These are phyloP conservation scores for Salvia rosmarinus DNA, from an alignment of 257 asterid species.

Conservation along the genomic window DNA sequence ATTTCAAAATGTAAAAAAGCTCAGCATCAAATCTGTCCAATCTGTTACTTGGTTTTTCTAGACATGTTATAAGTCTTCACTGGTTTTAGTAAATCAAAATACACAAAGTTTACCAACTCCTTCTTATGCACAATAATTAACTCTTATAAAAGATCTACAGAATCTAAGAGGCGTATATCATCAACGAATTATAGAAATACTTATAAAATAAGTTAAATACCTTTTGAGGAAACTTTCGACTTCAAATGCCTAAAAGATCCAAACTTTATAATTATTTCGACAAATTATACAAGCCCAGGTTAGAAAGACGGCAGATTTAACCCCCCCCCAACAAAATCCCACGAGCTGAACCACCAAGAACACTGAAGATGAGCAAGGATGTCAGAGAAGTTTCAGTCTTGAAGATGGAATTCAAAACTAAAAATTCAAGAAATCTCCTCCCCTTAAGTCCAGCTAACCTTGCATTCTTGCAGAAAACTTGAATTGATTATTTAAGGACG, in stretches of 20 bases:
- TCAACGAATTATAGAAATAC: constrained; percentile 19
- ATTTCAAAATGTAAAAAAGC: constrained; percentile 5
- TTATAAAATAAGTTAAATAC: constrained; percentile 22
- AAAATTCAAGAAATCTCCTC: constrained; percentile 25
- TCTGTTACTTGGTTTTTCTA: background rate
- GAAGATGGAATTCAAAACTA: constrained; percentile 13
- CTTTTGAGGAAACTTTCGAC: constrained; percentile 40
- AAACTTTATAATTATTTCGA: constrained; percentile 45
- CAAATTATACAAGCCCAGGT: constrained; percentile 48
- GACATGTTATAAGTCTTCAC: background rate
- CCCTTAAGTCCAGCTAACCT: constrained; percentile 13
- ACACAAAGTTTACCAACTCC: constrained; percentile 26
- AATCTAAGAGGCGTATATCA: constrained; percentile 27
- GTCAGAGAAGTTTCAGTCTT: constrained; percentile 15
- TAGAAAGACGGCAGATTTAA: constrained; percentile 33
- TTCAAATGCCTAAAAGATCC: constrained; percentile 49
- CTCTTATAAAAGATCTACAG: constrained; percentile 38
- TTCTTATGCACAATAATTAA: constrained; percentile 19
- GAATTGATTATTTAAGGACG: background rate
- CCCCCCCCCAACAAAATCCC: background rate
- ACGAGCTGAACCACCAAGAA: constrained; percentile 9
- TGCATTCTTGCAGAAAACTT: constrained; percentile 32
- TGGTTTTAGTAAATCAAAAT: constrained; percentile 17
- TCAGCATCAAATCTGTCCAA: constrained; percentile 29
- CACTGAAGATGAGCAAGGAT: background rate